Base-by-base conservation (phyloP, 2,329 filamentous ascomycete genomes). In the Claviceps quebecensis region DNA sequence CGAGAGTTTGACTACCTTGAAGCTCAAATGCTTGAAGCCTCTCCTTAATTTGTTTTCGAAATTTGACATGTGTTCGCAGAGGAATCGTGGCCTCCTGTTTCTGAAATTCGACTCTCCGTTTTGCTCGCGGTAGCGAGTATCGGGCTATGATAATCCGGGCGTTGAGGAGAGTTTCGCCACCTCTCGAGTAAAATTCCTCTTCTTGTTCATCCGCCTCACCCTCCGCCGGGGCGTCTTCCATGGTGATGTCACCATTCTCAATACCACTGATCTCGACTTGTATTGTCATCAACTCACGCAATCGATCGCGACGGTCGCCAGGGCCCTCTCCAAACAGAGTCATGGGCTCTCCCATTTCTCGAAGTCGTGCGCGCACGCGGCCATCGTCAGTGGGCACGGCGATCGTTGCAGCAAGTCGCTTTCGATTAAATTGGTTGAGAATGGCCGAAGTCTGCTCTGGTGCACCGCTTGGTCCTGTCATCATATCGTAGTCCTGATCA, bases 141-240 rank as follows among this genome's bases (percentile, higher is more conserved):
- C 77, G 75, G 6, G 90, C 88, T 55, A 98, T 89, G 26, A 84
- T 77, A 60, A 82, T 80, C 54, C 93, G 78, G 2, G 88, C 87
- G 48, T 85, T 74, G 4, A 95, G 69, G 23, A 98, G 72, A 41
- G 83, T 82, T 4, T 79, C 74, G 1, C 82, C 80, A 3, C 93
- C 93, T 59, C 86, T 78, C 0, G 91, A 95, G 65, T 96, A 98
- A 67, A 96, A 98, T 60, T 98, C 93, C 62, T 97, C 89, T 57
- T 94, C 86, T 58, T 84, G 81, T 50, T 90, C 87, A 2, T 75
- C 83, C 47, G 79, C 81, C 17, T 81, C 80, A 4, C 79, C 80
- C 2, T 80, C 79, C 0, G 72, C 75, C 53, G 65, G 67, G 8
- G 65, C 76, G 60, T 87, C 83, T 44, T 75, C 76, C 76, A 82